Base-by-base conservation (phyloP, 2,329 filamentous ascomycete genomes). In the Aspergillus calidoustus region DNA sequence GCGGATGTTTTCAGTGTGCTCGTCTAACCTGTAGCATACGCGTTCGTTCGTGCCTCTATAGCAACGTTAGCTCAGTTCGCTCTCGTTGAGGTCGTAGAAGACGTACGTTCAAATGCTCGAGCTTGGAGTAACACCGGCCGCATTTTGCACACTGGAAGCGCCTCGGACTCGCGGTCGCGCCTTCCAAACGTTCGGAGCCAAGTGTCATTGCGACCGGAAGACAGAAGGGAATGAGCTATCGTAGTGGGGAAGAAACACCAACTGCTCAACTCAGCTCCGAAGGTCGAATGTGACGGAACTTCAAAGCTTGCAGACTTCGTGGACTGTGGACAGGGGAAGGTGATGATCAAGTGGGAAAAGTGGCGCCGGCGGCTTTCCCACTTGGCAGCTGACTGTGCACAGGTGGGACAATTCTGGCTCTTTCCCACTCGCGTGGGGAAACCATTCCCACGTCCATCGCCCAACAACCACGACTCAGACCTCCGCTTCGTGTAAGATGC, bases 51-150 rank as follows among this genome's bases (percentile, higher is more conserved):
- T 59, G 57, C 38, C 57, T 47, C 57, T 59, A 11, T 23, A 17
- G 38, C 38, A 28, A 6, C 13, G 25, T 11, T 23, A 23, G 15
- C 25, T 28, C 6, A 4, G 6, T 28, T n/a, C 22, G 47, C n/a
- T 17, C 11, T 4, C 9, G 19, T 48, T 22, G 7, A 46, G 23
- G 25, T 28, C 15, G 9, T 13, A 15, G 7, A 48, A 28, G 34
- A 63, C 61, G 31, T 57, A 68, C 64, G 17, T 54, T 65, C 8
- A 69, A 54, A 53, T 69, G 67, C 30, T 68, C 67, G 13, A 63
- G 46, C 53, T 66, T 69, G 8, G 67, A 65, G 31, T 69, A 69
- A n/a, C 30, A 48, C 50, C 57, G 65, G 53, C 48, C 49, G 51
- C 67, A 69, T 41, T 61, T 53, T 2, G 34, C 19, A 17, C 67